Conservation (phyloP, 768 basidiomycete genomes). For the Xerocomellus intermedius region DNA sequence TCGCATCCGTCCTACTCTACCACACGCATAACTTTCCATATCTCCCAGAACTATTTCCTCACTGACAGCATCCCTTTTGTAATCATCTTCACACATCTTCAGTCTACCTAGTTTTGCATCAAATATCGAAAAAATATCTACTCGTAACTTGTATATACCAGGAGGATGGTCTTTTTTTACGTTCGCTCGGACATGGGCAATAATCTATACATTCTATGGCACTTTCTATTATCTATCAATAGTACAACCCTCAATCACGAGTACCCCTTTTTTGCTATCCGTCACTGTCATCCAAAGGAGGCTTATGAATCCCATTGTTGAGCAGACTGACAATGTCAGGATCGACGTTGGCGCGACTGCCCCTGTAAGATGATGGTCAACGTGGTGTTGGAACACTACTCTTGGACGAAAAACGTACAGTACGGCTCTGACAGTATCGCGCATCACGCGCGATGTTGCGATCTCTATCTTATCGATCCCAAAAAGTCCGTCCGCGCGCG, state of each 20-base stretch:
- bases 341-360: conserved; percentile 42
- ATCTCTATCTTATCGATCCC: conserved; percentile 81
- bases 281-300: conserved; percentile 39
- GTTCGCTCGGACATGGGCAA: conserved; percentile 23
- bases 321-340: conserved; percentile 51
- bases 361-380: conserved; percentile 37
- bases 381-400: background rate
- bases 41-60: conserved; percentile 17
- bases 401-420: conserved; percentile 47
- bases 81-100: conserved; percentile 20
- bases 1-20: conserved; percentile 27
- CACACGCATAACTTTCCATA: conserved; percentile 19
- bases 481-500: conserved; percentile 70
- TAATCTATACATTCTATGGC: conserved; percentile 33
- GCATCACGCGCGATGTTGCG: conserved; percentile 68
- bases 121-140: conserved; percentile 19
- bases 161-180: conserved; percentile 11
- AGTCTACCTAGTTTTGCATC: conserved; percentile 20
- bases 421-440: conserved; percentile 56
- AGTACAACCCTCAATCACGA: conserved; percentile 6
- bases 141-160: conserved; percentile 30
- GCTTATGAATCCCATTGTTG: conserved; percentile 55
- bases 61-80: conserved; percentile 26
- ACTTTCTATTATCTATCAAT: conserved; percentile 20
- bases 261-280: conserved; percentile 10